Percentiles rank a stretch among this genome's conserved stretches.
phyloP scores from a whole-genome alignment of 2,329 filamentous ascomycete genomes.

The Exophiala sp. region DNA sequence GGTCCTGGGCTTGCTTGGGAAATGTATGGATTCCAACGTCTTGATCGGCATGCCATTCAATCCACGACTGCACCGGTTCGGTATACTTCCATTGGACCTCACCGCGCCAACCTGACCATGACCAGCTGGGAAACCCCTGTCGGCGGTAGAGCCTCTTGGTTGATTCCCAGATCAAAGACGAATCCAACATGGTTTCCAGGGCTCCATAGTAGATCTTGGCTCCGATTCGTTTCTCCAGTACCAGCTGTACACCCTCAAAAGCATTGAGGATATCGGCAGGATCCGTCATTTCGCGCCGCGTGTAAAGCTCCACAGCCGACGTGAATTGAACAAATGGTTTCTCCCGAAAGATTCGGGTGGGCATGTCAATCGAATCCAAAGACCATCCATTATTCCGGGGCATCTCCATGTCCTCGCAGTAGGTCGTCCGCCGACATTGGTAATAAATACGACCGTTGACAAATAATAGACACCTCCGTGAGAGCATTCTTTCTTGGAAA shows the following conservation, averaged over 20 bases:
- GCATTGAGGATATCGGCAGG: slow-evolving; percentile 26
- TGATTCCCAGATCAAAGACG: slow-evolving; percentile 28
- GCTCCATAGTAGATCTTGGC: slow-evolving; percentile 25
- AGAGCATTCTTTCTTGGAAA: slow-evolving; percentile 38
- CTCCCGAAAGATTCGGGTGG: slow-evolving; percentile 28
- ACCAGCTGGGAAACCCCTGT: slow-evolving; percentile 26
- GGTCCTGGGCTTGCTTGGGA: slow-evolving; percentile 19
- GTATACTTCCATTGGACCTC: slow-evolving; percentile 30
- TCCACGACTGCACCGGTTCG: slow-evolving; percentile 26
- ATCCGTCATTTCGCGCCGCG: slow-evolving; percentile 28
- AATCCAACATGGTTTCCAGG: slow-evolving; percentile 27
- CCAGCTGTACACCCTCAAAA: slow-evolving; percentile 27
- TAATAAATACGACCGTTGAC: slow-evolving; percentile 30
- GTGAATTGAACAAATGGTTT: slow-evolving; percentile 29
- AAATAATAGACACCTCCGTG: slow-evolving; percentile 36
- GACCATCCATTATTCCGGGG: slow-evolving; percentile 27
- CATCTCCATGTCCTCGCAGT: slow-evolving; percentile 29
- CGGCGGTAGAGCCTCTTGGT: slow-evolving; percentile 25
- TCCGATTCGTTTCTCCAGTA: slow-evolving; percentile 27
- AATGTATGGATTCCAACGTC: slow-evolving; percentile 19
- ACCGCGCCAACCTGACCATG: slow-evolving; percentile 28
- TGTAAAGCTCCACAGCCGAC: slow-evolving; percentile 29
- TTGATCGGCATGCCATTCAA: slow-evolving; percentile 26
- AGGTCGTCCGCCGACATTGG: slow-evolving; percentile 28
- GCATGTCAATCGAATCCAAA: slow-evolving; percentile 29